phyloP scores from a whole-genome alignment of 2,329 filamentous ascomycete genomes.

The Aspergillus amoenus region DNA sequence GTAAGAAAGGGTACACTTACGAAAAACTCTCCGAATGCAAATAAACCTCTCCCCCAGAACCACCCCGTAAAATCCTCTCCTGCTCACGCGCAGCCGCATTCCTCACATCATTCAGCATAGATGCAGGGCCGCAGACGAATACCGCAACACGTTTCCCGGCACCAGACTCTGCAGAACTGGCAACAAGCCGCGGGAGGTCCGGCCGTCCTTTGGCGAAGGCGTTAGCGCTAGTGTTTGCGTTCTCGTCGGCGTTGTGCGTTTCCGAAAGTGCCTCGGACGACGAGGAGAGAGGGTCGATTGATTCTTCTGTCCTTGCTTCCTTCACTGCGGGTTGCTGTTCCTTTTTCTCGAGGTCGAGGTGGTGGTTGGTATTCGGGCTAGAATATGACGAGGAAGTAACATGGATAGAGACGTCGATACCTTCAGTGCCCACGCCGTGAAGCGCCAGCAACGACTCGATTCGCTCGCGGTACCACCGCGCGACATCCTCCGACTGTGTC shows the following conservation, averaged over 20 bases:
- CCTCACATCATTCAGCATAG: constrained; percentile 50
- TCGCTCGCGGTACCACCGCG: constrained; percentile 14
- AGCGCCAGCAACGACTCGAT: background rate
- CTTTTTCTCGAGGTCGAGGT: background rate
- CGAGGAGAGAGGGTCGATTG: background rate
- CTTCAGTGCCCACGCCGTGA: background rate
- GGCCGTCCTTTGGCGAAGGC: constrained; percentile 27
- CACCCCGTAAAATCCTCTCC: constrained; percentile 28
- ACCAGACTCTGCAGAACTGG: constrained; percentile 6
- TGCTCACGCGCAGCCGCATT: constrained; percentile 50
- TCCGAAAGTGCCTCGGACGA: background rate
- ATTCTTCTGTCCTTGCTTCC: background rate
- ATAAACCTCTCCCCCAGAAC: constrained; percentile 38
- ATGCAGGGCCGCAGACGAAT: constrained; percentile 46
- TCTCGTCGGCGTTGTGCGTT: too few species aligned
- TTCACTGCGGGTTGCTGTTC: background rate
- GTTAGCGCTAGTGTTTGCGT: too few species aligned
- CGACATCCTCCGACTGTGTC: background rate
- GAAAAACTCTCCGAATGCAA: constrained; percentile 51
- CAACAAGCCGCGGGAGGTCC: constrained; percentile 27
- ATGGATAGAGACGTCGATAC: constrained; percentile 17
- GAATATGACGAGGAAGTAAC: constrained; percentile 8
- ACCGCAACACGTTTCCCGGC: constrained; percentile 22
- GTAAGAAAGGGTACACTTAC: constrained; percentile 35
- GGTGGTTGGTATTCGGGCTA: background rate